A percentile compares a stretch with the other conserved stretches of the same genome.
Evolutionary conservation across 176 grass and related monocot genomes (phyloP).

Genomic region (Areca catechu): DNA sequence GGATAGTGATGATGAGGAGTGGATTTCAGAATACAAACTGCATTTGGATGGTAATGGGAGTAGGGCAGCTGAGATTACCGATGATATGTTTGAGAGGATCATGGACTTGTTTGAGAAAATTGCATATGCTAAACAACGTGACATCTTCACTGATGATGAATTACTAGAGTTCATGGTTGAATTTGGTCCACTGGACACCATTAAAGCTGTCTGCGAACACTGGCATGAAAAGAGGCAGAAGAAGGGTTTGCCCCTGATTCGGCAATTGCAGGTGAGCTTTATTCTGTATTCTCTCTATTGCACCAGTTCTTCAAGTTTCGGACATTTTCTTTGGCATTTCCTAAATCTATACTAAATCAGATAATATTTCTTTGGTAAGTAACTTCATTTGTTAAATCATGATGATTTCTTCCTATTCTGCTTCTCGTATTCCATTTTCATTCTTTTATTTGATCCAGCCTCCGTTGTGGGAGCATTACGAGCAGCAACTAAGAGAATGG

Average conservation of each 20-base stretch:
- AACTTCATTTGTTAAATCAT: too few species aligned
- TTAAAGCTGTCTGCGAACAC: slow-evolving; percentile 50
- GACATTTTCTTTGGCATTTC: neutral
- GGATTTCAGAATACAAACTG: slow-evolving; percentile 38
- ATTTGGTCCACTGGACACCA: slow-evolving; percentile 34
- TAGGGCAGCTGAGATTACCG: slow-evolving; percentile 31
- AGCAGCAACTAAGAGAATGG: slow-evolving; percentile 73
- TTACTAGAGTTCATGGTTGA: slow-evolving; percentile 59
- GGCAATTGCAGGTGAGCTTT: slow-evolving; percentile 19
- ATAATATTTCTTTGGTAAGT: neutral
- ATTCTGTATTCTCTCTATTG: slow-evolving; percentile 9
- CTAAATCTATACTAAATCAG: neutral
- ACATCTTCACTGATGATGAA: slow-evolving; percentile 57
- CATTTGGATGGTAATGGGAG: slow-evolving; percentile 16
- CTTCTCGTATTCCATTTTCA: neutral
- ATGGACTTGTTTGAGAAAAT: slow-evolving; percentile 93
- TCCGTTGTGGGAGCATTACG: slow-evolving; percentile 66
- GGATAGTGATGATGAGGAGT: slow-evolving; percentile 91
- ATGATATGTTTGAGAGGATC: slow-evolving; percentile 73
- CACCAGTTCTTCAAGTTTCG: neutral
- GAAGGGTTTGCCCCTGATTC: slow-evolving; percentile 79
- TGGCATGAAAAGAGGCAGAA: slow-evolving; percentile 78
- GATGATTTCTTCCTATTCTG: neutral
- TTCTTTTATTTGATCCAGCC: slow-evolving; percentile 46
- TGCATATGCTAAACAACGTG: slow-evolving; percentile 50